phyloP scores from a whole-genome alignment of 1,284 basidiomycete species.

The Tetrapyrgos nigripes region DNA sequence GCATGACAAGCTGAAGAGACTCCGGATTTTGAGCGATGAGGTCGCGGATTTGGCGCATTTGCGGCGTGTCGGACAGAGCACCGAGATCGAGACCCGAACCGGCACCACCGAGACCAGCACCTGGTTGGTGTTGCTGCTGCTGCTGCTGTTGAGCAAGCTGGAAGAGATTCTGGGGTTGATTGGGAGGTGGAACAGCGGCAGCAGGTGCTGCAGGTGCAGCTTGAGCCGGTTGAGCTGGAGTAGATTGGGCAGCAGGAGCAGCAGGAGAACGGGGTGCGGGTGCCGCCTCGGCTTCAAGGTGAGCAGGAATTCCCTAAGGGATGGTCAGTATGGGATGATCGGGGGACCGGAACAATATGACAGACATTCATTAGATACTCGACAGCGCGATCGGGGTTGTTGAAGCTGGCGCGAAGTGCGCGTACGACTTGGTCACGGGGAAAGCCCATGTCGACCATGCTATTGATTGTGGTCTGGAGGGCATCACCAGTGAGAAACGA shows the following conservation, averaged over 20 bases:
- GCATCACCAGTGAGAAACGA: slow-evolving; percentile 79
- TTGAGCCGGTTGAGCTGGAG: slow-evolving; percentile 42
- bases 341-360: slow-evolving; percentile 20
- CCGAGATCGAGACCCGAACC: slow-evolving; percentile 52
- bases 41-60: slow-evolving; percentile 73
- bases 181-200: slow-evolving; percentile 40
- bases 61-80: slow-evolving; percentile 64
- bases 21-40: slow-evolving; percentile 80
- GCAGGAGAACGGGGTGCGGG: slow-evolving; percentile 42
- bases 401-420: slow-evolving; percentile 93
- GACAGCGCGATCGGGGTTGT: slow-evolving; percentile 97
- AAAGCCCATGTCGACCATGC: slow-evolving; percentile 97
- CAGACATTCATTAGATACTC: slow-evolving; percentile 95
- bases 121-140: slow-evolving; percentile 37
- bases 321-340: slow-evolving; percentile 13
- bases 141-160: slow-evolving; percentile 82
- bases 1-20: slow-evolving; percentile 79
- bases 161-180: slow-evolving; percentile 76
- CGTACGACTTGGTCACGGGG: slow-evolving; percentile 84
- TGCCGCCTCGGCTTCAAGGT: slow-evolving; percentile 60
- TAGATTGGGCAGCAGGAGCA: slow-evolving; percentile 38
- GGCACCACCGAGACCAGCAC: slow-evolving; percentile 37
- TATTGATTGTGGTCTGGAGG: slow-evolving; percentile 78
- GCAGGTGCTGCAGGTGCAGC: slow-evolving; percentile 39
- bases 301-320: slow-evolving; percentile 81